These are phyloP conservation scores for Daldinia caldariorum DNA, from an alignment of 495 filamentous ascomycete genomes.

Conservation along the genomic window DNA sequence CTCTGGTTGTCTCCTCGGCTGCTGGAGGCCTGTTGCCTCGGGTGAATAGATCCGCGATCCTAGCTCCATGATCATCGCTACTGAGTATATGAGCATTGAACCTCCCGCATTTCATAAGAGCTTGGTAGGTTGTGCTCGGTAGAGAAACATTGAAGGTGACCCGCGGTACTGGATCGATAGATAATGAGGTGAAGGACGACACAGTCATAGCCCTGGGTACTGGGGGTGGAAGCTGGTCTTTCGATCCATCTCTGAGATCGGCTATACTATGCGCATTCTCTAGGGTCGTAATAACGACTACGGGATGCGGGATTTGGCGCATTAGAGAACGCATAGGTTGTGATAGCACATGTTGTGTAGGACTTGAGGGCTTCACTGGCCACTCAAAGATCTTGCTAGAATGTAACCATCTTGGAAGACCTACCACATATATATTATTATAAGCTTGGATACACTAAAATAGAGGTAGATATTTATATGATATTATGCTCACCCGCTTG, in stretches of 20 bases:
- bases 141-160: constrained; percentile 82
- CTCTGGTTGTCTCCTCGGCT: constrained; percentile 13
- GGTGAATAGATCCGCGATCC: constrained; percentile 57
- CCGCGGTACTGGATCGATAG: constrained; percentile 70
- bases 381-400: not conserved
- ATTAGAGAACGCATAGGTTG: constrained; percentile 68
- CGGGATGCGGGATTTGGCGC: constrained; percentile 76
- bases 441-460: not conserved
- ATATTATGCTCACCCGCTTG: not conserved
- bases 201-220: constrained; percentile 73
- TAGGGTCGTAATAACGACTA: constrained; percentile 74
- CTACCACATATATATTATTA: constrained; percentile 1
- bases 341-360: constrained; percentile 41
- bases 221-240: constrained; percentile 25
- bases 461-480: not conserved
- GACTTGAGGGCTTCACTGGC: constrained; percentile 43
- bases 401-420: not conserved
- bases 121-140: constrained; percentile 76
- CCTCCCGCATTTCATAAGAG: constrained; percentile 56
- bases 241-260: constrained; percentile 43
- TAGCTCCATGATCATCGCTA: constrained; percentile 53
- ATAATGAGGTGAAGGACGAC: constrained; percentile 83
- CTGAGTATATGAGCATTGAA: constrained; percentile 63
- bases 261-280: constrained; percentile 37
- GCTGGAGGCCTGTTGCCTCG: constrained; percentile 45